Percentiles rank a stretch among this genome's conserved stretches.
phyloP scores from a whole-genome alignment of 1,284 basidiomycete species.

The Coniferiporia weirii region DNA sequence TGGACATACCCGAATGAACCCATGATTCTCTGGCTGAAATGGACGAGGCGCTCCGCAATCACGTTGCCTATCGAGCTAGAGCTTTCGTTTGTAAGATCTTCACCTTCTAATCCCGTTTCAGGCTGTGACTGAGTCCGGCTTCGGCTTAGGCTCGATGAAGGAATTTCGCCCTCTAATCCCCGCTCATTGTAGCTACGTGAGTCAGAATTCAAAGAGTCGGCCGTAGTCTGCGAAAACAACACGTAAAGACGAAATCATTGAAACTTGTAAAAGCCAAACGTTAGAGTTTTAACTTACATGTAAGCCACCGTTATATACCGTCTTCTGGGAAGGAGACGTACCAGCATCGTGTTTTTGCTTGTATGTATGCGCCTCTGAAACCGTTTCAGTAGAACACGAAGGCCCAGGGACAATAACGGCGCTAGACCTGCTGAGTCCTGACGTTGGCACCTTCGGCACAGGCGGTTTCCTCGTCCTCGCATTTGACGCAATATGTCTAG shows the following conservation, averaged over 20 bases:
- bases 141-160: neutral
- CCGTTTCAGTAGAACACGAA: neutral
- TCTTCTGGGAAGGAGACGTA: neutral
- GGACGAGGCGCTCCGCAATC: conserved; percentile 8
- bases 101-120: neutral
- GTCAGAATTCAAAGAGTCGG: neutral
- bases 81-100: neutral
- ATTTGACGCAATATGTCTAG: neutral
- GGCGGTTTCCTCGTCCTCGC: neutral
- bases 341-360: neutral
- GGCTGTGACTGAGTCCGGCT: neutral
- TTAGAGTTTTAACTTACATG: neutral
- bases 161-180: neutral
- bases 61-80: conserved; percentile 5
- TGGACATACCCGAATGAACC: conserved; percentile 12
- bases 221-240: no score
- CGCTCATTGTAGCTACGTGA: neutral
- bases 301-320: neutral
- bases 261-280: neutral
- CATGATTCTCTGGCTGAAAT: conserved; percentile 11
- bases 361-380: neutral
- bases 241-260: neutral
- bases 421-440: neutral
- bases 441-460: neutral
- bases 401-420: neutral